A percentile compares a stretch with the other conserved stretches of the same genome.
Conservation (phyloP, 179 eudicot species). For the Silene noctiflora region DNA sequence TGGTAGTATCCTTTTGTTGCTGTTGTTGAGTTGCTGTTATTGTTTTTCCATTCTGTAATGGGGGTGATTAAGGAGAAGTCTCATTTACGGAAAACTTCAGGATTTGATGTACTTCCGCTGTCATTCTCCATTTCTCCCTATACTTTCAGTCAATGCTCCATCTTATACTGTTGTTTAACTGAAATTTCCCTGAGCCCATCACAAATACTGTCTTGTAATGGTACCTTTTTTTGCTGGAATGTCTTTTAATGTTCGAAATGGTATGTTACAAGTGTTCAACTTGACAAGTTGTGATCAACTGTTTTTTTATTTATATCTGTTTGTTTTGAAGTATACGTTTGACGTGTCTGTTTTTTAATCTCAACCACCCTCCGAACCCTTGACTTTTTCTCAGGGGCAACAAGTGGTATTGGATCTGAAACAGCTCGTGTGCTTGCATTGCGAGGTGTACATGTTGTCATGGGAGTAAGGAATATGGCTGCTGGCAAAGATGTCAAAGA, state of each 20-base stretch:
- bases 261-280: not conserved
- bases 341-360: not conserved
- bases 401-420: constrained; percentile 83
- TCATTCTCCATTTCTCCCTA: not conserved
- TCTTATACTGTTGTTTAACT: not conserved
- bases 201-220: not conserved
- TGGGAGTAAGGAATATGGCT: constrained; percentile 60
- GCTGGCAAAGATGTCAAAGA: constrained; percentile 51
- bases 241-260: not conserved
- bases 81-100: not conserved
- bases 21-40: not conserved
- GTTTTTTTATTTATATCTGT: not conserved
- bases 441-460: constrained; percentile 57
- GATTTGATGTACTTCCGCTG: not conserved
- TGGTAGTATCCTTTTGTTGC: too few species aligned
- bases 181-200: not conserved
- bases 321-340: not conserved
- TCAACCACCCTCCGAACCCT: not conserved
- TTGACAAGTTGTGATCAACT: not conserved
- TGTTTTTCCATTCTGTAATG: not conserved
- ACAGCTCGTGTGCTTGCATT: constrained; percentile 66
- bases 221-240: too few species aligned
- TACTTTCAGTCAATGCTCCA: not conserved
- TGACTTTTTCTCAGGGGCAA: constrained; percentile 44
- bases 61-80: too few species aligned